phyloP scores from a whole-genome alignment of 2,329 filamentous ascomycete species.

The Diaporthe vaccinii region DNA sequence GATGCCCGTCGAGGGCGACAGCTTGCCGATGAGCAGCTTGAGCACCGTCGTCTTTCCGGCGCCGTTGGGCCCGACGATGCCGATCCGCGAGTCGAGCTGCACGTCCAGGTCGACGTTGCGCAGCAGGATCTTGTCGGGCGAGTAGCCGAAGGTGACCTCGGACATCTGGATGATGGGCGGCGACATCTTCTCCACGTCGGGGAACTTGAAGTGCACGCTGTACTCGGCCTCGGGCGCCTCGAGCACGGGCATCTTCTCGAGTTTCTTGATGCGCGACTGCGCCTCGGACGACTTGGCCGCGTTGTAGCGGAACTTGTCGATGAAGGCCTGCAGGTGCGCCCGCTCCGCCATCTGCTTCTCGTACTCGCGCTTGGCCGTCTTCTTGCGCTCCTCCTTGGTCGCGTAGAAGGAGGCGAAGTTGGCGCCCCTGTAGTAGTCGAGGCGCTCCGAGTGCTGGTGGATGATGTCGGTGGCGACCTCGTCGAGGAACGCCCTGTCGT shows the following conservation, averaged over 20 bases:
- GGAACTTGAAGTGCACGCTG: slow-evolving; percentile 96
- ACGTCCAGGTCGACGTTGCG: slow-evolving; percentile 94
- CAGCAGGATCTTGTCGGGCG: slow-evolving; percentile 81
- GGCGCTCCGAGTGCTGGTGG: slow-evolving; percentile 94
- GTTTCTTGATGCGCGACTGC: slow-evolving; percentile 98
- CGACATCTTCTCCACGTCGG: slow-evolving; percentile 96
- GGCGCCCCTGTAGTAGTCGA: slow-evolving; percentile 98
- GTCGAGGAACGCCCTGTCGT: slow-evolving; percentile 99
- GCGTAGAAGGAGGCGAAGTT: slow-evolving; percentile 99
- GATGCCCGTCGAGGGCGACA: slow-evolving; percentile 81
- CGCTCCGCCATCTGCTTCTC: slow-evolving; percentile 97
- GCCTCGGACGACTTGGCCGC: slow-evolving; percentile 98
- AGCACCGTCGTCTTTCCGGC: slow-evolving; percentile 99
- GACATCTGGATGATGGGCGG: slow-evolving; percentile 99
- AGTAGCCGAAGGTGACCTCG: slow-evolving; percentile 91
- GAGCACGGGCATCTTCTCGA: slow-evolving; percentile 95
- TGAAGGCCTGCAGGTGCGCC: slow-evolving; percentile 95
- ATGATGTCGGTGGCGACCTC: slow-evolving; percentile 99
- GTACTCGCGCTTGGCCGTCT: slow-evolving; percentile 96
- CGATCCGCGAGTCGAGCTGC: slow-evolving; percentile 96
- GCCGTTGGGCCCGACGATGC: slow-evolving; percentile 99
- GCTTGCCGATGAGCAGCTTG: slow-evolving; percentile 93
- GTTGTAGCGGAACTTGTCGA: slow-evolving; percentile 99
- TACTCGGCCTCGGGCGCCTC: slow-evolving; percentile 94
- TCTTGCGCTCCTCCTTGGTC: slow-evolving; percentile 95